A percentile compares a stretch with the other conserved stretches of the same genome.
These are phyloP conservation scores for Zymoseptoria crescenta DNA, from an alignment of 2,329 filamentous ascomycete species.

Conservation along the genomic window DNA sequence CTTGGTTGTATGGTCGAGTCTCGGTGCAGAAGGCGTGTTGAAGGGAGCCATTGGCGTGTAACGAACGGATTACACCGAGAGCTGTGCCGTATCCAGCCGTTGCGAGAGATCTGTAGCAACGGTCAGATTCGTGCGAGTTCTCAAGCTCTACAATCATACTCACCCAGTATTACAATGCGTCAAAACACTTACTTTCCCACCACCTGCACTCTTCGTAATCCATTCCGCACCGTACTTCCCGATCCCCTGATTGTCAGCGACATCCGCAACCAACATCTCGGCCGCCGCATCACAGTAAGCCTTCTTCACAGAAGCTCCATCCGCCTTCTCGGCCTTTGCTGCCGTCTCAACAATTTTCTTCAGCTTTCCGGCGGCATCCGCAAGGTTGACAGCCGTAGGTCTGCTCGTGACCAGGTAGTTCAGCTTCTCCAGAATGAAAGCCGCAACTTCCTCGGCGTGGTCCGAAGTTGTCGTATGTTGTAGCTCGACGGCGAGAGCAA, in stretches of 20 bases:
- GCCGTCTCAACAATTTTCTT: slow-evolving; percentile 54
- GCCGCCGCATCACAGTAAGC: slow-evolving; percentile 76
- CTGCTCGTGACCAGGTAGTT: slow-evolving; percentile 83
- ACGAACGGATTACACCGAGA: slow-evolving; percentile 81
- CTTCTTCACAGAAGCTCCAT: slow-evolving; percentile 50
- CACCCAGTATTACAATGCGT: slow-evolving; percentile 98
- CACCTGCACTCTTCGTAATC: slow-evolving; percentile 57
- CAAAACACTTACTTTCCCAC: slow-evolving; percentile 64
- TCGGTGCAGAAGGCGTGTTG: slow-evolving; percentile 91
- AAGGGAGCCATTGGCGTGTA: slow-evolving; percentile 59
- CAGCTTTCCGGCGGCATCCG: slow-evolving; percentile 78
- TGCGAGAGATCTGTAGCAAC: slow-evolving; percentile 61
- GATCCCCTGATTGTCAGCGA: slow-evolving; percentile 79
- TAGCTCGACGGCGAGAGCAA: slow-evolving; percentile 81
- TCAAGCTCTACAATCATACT: not conserved
- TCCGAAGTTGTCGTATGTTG: slow-evolving; percentile 46
- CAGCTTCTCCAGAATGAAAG: slow-evolving; percentile 67
- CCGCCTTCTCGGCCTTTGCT: slow-evolving; percentile 34
- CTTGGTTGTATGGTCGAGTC: slow-evolving; percentile 96
- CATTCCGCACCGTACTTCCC: slow-evolving; percentile 76
- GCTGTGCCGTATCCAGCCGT: slow-evolving; percentile 98
- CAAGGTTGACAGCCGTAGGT: slow-evolving; percentile 90
- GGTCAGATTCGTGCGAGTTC: slow-evolving; percentile 18
- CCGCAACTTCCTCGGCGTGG: slow-evolving; percentile 52
- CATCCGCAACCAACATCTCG: slow-evolving; percentile 77